Evolutionary conservation across 306 rosid species (phyloP), one percentile per base, ranked within the genome.

Genomic region (Medicago arabica): DNA sequence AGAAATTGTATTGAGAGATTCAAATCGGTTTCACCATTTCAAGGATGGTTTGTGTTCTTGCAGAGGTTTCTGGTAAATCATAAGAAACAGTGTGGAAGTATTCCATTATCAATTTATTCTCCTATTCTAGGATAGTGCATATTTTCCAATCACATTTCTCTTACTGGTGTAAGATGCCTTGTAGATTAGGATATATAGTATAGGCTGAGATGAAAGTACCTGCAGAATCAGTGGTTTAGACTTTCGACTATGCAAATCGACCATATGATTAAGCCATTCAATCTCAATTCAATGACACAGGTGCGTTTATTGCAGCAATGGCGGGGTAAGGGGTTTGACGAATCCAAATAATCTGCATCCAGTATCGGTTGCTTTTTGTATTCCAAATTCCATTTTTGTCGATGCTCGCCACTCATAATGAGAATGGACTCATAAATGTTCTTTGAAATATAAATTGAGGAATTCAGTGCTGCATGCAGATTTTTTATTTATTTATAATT

Each of bases 21-120:
- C 81, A 19, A 71, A 63, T 69, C 63, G 81, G 57, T 81, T 81
- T 71, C 85, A 81, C 78, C 81, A 62, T 81, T 81, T 81, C 74
- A 81, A 70, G 47, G 84, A 81, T 63, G 81, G 81, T 41, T 10
- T 46, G 43, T 81, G 81, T 70, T 81, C 81, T 64, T 81, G 84
- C 74, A 71, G 84, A 69, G 84, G 80, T 70, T 81, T 75, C 61
- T 75, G 81, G 81, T 81, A 75, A 75, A 69, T 51, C 77, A 28
- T 25, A 40, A n/a, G 67, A 60, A 51, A 40, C 18, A 6, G 17
- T 28, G 11, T 23, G 66, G 40, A 21, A 58, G 67, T 58, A 59
- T 38, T 72, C 11, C 4, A 21, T 51, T 13, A 40, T 40, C 10
- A 40, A 40, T 7, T 40, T 40, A 40, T 40, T 40, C 44, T 40